Percentiles rank a stretch among this genome's conserved stretches.
phyloP scores from a whole-genome alignment of 495 filamentous ascomycete genomes.

The Ascodesmis nigricans region DNA sequence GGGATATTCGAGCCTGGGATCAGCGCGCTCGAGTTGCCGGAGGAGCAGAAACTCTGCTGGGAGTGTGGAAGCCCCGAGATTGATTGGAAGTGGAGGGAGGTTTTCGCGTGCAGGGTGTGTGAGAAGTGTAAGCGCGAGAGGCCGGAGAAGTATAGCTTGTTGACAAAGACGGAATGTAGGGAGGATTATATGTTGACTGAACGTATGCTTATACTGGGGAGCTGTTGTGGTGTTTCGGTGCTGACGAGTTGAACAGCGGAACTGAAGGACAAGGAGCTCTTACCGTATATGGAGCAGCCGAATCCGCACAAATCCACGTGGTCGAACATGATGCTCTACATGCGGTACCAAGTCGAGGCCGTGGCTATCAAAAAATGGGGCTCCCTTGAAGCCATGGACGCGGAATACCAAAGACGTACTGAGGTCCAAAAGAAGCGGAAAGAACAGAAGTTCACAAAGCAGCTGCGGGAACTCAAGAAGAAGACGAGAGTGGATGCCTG shows the following conservation, averaged over 20 bases:
- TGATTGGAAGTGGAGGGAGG: constrained; percentile 82
- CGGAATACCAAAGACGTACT: constrained; percentile 66
- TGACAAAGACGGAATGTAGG: constrained; percentile 89
- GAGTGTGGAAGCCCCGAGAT: constrained; percentile 74
- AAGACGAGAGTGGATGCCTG: constrained; percentile 82
- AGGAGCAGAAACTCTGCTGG: constrained; percentile 48
- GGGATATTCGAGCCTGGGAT: constrained; percentile 77
- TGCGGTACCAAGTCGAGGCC: constrained; percentile 84
- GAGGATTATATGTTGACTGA: constrained; percentile 94
- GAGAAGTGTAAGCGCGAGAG: constrained; percentile 60
- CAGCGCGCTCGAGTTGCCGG: constrained; percentile 38
- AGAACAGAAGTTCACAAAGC: constrained; percentile 75
- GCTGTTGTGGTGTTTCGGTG: background rate
- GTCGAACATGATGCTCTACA: constrained; percentile 96
- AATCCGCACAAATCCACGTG: constrained; percentile 91
- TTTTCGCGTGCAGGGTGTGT: constrained; percentile 50
- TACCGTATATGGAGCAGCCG: constrained; percentile 69
- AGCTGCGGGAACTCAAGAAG: constrained; percentile 75
- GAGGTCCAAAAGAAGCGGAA: constrained; percentile 66
- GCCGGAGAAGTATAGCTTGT: constrained; percentile 75
- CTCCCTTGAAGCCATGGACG: constrained; percentile 59
- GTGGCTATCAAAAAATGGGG: constrained; percentile 72
- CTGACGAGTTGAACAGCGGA: constrained; percentile 35
- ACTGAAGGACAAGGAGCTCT: constrained; percentile 57
- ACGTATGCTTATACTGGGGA: constrained; percentile 29